These are phyloP conservation scores for Baorangia bicolor DNA, from an alignment of 768 basidiomycete genomes.

Conservation along the genomic window DNA sequence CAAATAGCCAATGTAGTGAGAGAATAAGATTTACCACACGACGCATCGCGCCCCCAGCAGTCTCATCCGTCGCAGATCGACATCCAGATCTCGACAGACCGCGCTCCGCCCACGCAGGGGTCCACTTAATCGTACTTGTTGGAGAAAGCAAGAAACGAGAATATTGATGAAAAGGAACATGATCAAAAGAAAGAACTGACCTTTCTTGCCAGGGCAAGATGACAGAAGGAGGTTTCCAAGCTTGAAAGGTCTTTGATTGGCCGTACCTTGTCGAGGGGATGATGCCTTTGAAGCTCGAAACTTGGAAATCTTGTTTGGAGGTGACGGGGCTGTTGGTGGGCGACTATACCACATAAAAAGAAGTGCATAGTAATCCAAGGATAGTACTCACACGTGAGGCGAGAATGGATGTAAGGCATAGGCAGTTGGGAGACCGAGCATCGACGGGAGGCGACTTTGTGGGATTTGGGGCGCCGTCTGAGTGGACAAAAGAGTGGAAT, in stretches of 20 bases:
- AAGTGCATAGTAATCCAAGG: background rate
- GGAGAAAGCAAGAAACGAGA: background rate
- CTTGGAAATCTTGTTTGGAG: conserved; percentile 15
- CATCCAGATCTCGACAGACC: conserved; percentile 78
- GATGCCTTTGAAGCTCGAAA: conserved; percentile 9
- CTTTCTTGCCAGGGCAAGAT: conserved; percentile 95
- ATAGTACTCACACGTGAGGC: conserved; percentile 11
- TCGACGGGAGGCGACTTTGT: conserved; percentile 8
- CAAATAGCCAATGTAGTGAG: background rate
- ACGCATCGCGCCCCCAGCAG: conserved; percentile 75
- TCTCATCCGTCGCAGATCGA: conserved; percentile 74
- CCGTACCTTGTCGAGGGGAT: conserved; percentile 2
- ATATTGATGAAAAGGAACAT: background rate
- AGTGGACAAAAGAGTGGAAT: background rate
- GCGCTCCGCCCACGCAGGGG: conserved; percentile 76
- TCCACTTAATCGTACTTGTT: conserved; percentile 65
- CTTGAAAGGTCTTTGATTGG: conserved; percentile 24
- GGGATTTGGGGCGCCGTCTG: conserved; percentile 1
- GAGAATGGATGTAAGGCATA: conserved; percentile 21
- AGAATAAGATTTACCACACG: conserved; percentile 55
- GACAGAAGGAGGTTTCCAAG: conserved; percentile 89
- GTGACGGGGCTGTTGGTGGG: conserved; percentile 17
- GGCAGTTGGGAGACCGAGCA: conserved; percentile 5
- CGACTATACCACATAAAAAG: conserved; percentile 13
- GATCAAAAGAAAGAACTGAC: conserved; percentile 33